phyloP scores from a whole-genome alignment of 129 eudicot species.

The Flaveria robusta region DNA sequence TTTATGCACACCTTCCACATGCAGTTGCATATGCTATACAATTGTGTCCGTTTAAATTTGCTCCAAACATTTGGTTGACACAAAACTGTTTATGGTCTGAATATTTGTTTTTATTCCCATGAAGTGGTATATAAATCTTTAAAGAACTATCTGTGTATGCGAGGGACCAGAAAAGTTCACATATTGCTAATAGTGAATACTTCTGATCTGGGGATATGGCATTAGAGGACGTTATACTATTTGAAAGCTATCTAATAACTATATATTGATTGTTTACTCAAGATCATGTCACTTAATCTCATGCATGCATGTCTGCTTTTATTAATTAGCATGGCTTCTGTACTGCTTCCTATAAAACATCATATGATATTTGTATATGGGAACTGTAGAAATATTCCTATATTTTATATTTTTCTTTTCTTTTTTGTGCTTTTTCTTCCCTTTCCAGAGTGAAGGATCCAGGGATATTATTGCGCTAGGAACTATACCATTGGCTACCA shows the following conservation, averaged over 20 bases:
- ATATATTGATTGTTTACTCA: constrained; percentile 9
- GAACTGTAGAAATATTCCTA: not conserved
- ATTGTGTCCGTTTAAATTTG: not conserved
- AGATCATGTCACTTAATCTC: constrained; percentile 1
- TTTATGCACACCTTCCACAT: constrained; percentile 18
- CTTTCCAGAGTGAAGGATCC: constrained; percentile 81
- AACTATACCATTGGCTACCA: constrained; percentile 84
- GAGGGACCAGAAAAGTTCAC: constrained; percentile 15
- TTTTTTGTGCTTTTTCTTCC: constrained; percentile 5
- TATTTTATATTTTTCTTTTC: constrained; percentile 24
- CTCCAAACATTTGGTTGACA: constrained; percentile 9
- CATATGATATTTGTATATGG: constrained; percentile 13
- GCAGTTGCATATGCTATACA: constrained; percentile 16
- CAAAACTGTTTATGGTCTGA: constrained; percentile 14
- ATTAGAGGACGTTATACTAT: not conserved
- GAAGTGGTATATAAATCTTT: constrained; percentile 5
- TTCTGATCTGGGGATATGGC: not conserved
- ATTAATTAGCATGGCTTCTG: constrained; percentile 13
- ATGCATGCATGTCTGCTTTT: constrained; percentile 20
- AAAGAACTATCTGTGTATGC: constrained; percentile 5
- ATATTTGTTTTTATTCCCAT: not conserved
- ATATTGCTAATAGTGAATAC: constrained; percentile 19
- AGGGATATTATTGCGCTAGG: constrained; percentile 84
- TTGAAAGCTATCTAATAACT: constrained; percentile 18
- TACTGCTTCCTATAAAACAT: constrained; percentile 2